Evolutionary conservation across 805 yeast species (phyloP).

Genomic region (Candida insectorum): DNA sequence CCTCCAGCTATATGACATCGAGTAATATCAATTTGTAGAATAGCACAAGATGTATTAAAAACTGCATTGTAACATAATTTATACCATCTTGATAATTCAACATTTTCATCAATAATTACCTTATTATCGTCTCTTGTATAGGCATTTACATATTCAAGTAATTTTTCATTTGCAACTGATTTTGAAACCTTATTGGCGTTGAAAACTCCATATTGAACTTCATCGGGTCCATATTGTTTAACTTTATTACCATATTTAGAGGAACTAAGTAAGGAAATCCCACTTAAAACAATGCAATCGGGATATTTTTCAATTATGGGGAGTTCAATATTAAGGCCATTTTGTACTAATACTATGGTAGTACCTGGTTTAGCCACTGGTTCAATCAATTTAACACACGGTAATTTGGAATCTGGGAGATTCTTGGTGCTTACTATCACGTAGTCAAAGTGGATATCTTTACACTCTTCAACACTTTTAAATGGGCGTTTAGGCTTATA

Average conservation of each 20-base stretch:
- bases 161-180: slow-evolving; percentile 11
- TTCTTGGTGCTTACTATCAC: slow-evolving; percentile 38
- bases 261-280: slow-evolving; percentile 34
- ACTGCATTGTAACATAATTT: slow-evolving; percentile 36
- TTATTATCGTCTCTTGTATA: slow-evolving; percentile 23
- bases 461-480: slow-evolving; percentile 27
- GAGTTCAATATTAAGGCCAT: slow-evolving; percentile 36
- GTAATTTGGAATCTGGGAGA: slow-evolving; percentile 30
- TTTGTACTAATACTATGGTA: slow-evolving; percentile 35
- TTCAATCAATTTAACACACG: slow-evolving; percentile 41
- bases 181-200: slow-evolving; percentile 10
- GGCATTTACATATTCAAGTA: slow-evolving; percentile 21
- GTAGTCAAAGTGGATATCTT: slow-evolving; percentile 30
- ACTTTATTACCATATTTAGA: slow-evolving; percentile 23
- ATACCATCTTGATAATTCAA: slow-evolving; percentile 35
- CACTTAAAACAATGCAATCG: slow-evolving; percentile 30
- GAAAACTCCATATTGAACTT: slow-evolving; percentile 21
- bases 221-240: slow-evolving; percentile 18
- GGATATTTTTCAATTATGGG: slow-evolving; percentile 33
- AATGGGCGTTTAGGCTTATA: slow-evolving; percentile 32
- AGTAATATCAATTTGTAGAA: slow-evolving; percentile 30
- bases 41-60: slow-evolving; percentile 32
- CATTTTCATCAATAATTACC: slow-evolving; percentile 25
- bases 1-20: slow-evolving; percentile 34
- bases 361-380: slow-evolving; percentile 29